These are phyloP conservation scores for Trichoderma gamsii DNA, from an alignment of 495 filamentous ascomycete species.

Conservation along the genomic window DNA sequence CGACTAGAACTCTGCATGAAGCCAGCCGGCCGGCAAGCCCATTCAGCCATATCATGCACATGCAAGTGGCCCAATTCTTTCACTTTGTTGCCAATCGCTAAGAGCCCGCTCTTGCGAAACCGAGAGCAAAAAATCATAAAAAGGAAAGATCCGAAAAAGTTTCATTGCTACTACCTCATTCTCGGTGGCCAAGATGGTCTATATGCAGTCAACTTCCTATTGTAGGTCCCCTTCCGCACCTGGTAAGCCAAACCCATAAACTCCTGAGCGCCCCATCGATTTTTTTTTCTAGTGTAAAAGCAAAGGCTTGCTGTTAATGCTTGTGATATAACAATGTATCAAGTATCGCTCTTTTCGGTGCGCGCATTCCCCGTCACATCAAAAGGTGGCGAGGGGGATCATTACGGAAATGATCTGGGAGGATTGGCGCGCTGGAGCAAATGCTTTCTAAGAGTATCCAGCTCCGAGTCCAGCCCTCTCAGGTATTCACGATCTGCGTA, in stretches of 20 bases:
- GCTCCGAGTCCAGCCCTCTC: background rate
- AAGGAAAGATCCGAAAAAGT: too few relatives aligned
- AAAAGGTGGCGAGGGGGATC: background rate
- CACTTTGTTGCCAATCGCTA: background rate
- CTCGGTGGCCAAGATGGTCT: background rate
- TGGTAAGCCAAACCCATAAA: background rate
- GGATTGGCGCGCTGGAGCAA: conserved; percentile 1
- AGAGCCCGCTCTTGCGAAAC: background rate
- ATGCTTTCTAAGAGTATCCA: conserved; percentile 7
- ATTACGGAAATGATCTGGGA: background rate
- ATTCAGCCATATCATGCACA: background rate
- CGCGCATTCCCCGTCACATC: background rate
- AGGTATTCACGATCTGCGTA: background rate
- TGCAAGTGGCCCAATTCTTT: background rate
- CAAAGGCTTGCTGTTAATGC: conserved; percentile 1
- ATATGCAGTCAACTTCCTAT: background rate
- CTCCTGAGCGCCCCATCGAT: background rate
- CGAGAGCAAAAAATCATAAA: background rate
- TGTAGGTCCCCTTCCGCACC: too few relatives aligned
- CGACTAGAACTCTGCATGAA: background rate
- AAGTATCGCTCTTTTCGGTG: background rate
- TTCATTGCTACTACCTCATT: background rate
- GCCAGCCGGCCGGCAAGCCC: background rate
- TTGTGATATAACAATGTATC: background rate
- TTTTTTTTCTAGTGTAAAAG: background rate